Conservation (phyloP, 2,329 filamentous ascomycete species). For the Cordyceps javanica region DNA sequence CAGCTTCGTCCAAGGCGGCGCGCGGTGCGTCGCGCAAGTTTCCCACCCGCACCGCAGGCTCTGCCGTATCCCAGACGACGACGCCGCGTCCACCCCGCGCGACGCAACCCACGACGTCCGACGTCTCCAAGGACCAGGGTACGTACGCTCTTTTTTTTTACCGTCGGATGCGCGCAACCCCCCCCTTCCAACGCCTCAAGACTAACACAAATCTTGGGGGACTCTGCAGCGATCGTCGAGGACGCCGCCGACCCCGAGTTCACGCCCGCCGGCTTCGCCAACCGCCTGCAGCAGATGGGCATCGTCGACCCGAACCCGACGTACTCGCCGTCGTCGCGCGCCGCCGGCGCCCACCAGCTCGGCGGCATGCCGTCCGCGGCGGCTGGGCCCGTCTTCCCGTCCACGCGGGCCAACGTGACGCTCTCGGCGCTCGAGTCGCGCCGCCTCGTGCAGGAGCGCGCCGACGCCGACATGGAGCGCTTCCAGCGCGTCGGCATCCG, state of each 20-base stretch:
- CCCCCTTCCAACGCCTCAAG: not conserved
- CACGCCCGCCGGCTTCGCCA: conserved; percentile 39
- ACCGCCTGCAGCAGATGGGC: conserved; percentile 48
- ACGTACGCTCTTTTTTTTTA: not conserved
- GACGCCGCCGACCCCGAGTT: conserved; percentile 38
- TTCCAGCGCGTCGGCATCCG: conserved; percentile 26
- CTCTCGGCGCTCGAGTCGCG: conserved; percentile 45
- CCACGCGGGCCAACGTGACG: conserved; percentile 35
- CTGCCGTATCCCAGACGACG: conserved; percentile 16
- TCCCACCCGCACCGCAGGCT: conserved; percentile 31
- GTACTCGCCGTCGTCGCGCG: conserved; percentile 46
- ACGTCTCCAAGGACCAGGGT: conserved; percentile 15
- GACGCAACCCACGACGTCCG: conserved; percentile 12
- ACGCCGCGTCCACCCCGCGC: not conserved
- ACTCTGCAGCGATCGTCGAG: conserved; percentile 30
- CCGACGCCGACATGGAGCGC: conserved; percentile 38
- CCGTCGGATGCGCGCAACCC: too few species aligned
- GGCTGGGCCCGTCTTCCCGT: conserved; percentile 21
- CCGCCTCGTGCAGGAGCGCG: conserved; percentile 36
- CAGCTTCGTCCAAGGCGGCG: conserved; percentile 40
- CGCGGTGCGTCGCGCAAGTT: conserved; percentile 36
- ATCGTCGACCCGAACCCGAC: conserved; percentile 49
- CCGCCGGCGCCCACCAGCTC: conserved; percentile 16
- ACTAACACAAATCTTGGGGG: not conserved
- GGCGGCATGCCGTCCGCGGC: conserved; percentile 18